Conservation (phyloP, 2,329 filamentous ascomycete species). For the Salinomyces thailandicus region DNA sequence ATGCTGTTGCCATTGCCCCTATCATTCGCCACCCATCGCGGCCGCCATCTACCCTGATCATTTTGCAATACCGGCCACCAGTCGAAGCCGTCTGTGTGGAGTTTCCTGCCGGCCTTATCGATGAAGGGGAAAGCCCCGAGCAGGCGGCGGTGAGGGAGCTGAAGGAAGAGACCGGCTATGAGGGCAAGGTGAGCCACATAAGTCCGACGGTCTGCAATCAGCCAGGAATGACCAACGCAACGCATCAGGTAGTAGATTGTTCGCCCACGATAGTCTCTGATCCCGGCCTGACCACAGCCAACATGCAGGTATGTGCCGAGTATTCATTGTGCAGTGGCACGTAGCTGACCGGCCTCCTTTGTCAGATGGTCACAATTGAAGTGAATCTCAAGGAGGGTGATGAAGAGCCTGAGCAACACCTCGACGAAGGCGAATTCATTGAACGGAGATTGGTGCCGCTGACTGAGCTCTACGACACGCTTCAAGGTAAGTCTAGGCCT, state of each 20-base stretch:
- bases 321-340: background rate
- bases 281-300: conserved; percentile 50
- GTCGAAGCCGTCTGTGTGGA: conserved; percentile 50
- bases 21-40: conserved; percentile 40
- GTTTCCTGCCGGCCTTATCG: conserved; percentile 50
- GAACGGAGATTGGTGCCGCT: conserved; percentile 50
- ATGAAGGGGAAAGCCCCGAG: conserved; percentile 46
- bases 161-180: conserved; percentile 53
- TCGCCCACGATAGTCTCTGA: conserved; percentile 59
- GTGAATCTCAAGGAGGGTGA: conserved; percentile 42
- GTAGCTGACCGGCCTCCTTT: too few species aligned
- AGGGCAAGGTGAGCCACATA: conserved; percentile 39
- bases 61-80: conserved; percentile 50
- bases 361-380: conserved; percentile 46
- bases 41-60: conserved; percentile 43
- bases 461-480: conserved; percentile 44
- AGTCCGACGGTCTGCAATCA: conserved; percentile 53
- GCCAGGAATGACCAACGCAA: conserved; percentile 34
- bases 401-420: conserved; percentile 45
- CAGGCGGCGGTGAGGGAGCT: conserved; percentile 49
- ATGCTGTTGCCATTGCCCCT: conserved; percentile 49
- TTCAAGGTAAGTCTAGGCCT: conserved; percentile 31
- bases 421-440: conserved; percentile 54
- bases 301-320: conserved; percentile 41
- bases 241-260: conserved; percentile 34